Conservation (phyloP, 441 rosid species). For the Cnidoscolus chayamansa region DNA sequence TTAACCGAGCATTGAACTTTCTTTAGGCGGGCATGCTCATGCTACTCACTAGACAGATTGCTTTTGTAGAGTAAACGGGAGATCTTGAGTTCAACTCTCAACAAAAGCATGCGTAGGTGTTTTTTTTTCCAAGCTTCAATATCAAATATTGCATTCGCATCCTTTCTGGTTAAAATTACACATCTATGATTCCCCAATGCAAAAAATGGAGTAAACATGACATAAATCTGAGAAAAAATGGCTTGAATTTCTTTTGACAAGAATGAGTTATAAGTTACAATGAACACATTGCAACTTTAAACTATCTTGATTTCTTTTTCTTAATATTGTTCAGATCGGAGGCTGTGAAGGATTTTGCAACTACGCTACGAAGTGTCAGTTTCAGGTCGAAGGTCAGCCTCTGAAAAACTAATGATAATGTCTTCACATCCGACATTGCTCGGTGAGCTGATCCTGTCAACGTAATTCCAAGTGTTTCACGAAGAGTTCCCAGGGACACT, state of each 20-base stretch:
- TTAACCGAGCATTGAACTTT: no score
- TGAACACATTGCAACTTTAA: neutral
- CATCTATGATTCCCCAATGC: no score
- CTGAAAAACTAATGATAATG: slow-evolving; percentile 57
- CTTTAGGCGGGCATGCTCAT: no score
- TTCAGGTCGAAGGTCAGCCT: slow-evolving; percentile 61
- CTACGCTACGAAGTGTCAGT: slow-evolving; percentile 46
- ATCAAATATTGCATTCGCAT: no score
- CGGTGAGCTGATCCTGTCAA: slow-evolving; percentile 69
- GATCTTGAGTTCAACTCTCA: no score
- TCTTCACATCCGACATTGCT: slow-evolving; percentile 77
- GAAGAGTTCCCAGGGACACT: slow-evolving; percentile 46
- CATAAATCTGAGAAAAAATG: neutral
- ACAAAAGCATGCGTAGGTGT: no score
- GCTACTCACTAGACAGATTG: no score
- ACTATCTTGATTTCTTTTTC: slow-evolving; percentile 50
- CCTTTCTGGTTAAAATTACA: no score
- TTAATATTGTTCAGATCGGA: slow-evolving; percentile 37
- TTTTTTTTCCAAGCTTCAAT: no score
- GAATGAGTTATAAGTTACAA: slow-evolving; percentile 26
- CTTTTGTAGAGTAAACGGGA: no score
- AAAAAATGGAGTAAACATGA: no score
- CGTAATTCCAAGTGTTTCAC: slow-evolving; percentile 39
- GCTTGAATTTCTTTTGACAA: slow-evolving; percentile 11
- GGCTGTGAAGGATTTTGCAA: slow-evolving; percentile 46